A percentile compares a stretch with the other conserved stretches of the same genome.
Evolutionary conservation across 108 stramenopile species (phyloP).

Genomic region (Skeletonema costatum): DNA sequence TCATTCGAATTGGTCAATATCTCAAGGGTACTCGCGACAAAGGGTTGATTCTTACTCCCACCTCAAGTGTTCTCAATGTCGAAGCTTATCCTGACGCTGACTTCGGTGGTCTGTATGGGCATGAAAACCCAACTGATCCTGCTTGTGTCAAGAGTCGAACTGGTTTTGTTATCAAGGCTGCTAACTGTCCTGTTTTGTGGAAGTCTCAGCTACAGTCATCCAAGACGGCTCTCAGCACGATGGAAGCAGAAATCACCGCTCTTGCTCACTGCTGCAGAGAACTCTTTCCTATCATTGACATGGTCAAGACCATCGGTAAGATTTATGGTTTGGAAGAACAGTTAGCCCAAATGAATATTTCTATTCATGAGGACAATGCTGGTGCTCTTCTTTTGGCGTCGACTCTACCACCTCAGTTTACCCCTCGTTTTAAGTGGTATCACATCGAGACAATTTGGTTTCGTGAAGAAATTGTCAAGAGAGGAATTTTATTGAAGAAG

Average conservation of each 20-base stretch:
- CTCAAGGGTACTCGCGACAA: slow-evolving; percentile 34
- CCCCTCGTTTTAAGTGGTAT: slow-evolving; percentile 44
- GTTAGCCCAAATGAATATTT: not conserved
- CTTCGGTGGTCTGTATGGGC: slow-evolving; percentile 37
- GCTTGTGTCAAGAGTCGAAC: slow-evolving; percentile 35
- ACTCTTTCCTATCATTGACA: slow-evolving; percentile 25
- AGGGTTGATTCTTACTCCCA: slow-evolving; percentile 32
- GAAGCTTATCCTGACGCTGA: slow-evolving; percentile 53
- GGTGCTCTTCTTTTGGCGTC: slow-evolving; percentile 40
- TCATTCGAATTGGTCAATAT: slow-evolving; percentile 47
- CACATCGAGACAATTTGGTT: slow-evolving; percentile 47
- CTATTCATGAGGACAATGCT: slow-evolving; percentile 57
- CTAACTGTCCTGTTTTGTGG: slow-evolving; percentile 40
- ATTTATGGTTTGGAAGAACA: not conserved
- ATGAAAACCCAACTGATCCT: slow-evolving; percentile 25
- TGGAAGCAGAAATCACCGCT: slow-evolving; percentile 60
- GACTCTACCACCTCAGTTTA: slow-evolving; percentile 15
- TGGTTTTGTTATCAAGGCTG: slow-evolving; percentile 41
- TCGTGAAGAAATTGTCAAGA: slow-evolving; percentile 2
- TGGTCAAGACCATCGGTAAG: not conserved
- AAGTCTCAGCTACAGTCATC: slow-evolving; percentile 35
- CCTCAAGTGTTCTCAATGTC: not conserved
- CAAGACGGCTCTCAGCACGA: slow-evolving; percentile 47
- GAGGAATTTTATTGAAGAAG: slow-evolving; percentile 17
- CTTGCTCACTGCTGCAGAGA: slow-evolving; percentile 22